Conservation (phyloP, 75 land plant species). For the Pinus albicaulis region DNA sequence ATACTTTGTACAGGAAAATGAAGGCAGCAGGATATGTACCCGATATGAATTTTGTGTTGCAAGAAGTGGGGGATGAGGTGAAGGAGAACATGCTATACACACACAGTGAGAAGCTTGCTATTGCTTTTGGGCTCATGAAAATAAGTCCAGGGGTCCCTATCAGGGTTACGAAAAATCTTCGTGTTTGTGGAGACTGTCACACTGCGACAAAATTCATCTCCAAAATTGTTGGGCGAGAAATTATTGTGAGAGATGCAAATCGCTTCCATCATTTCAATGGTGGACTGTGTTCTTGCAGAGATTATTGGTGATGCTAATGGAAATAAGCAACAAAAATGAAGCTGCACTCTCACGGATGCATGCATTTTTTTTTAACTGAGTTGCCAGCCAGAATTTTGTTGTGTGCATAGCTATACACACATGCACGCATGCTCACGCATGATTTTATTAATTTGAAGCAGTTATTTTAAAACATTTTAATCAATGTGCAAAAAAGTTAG, state of each 20-base stretch:
- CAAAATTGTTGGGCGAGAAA: constrained; percentile 2
- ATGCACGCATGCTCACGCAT: too few relatives aligned
- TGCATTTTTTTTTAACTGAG: too few relatives aligned
- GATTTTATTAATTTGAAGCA: too few relatives aligned
- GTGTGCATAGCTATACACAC: too few relatives aligned
- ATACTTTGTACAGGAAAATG: neutral
- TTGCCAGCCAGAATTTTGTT: too few relatives aligned
- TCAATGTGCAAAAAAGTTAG: too few relatives aligned
- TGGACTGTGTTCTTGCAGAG: constrained; percentile 9
- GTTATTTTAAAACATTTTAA: too few relatives aligned
- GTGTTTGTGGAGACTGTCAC: constrained; percentile 14
- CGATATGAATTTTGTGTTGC: neutral
- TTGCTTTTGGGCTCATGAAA: constrained; percentile 11
- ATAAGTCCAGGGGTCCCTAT: neutral
- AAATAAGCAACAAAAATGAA: too few relatives aligned
- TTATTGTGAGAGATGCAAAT: constrained; percentile 9
- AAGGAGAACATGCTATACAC: constrained; percentile 2
- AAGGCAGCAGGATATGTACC: constrained; percentile 4
- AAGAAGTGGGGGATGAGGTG: constrained; percentile 1
- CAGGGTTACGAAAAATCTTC: constrained; percentile 9
- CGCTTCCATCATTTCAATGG: constrained; percentile 8
- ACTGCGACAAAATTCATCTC: constrained; percentile 10
- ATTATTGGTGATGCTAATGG: constrained; percentile 8
- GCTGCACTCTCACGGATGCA: too few relatives aligned
- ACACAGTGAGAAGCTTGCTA: constrained; percentile 13